phyloP scores from a whole-genome alignment of 768 basidiomycete species.

The Atractiella rhizophila region DNA sequence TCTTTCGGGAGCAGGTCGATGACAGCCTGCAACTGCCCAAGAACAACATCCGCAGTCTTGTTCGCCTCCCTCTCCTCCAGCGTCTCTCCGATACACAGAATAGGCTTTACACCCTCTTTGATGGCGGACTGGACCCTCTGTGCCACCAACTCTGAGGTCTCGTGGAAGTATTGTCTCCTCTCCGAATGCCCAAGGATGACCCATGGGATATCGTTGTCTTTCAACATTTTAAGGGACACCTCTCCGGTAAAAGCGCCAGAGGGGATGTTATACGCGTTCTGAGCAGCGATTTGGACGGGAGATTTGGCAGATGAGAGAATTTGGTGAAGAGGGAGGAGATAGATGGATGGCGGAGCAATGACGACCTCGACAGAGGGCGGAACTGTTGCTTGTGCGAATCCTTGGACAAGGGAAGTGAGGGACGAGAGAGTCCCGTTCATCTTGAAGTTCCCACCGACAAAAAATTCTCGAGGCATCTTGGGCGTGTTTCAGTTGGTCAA shows the following conservation, averaged over 20 bases:
- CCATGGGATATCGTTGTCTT: conserved; percentile 60
- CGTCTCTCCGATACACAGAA: conserved; percentile 90
- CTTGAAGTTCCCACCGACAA: conserved; percentile 94
- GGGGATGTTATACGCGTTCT: conserved; percentile 65
- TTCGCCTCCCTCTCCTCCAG: conserved; percentile 59
- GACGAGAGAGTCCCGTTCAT: conserved; percentile 52
- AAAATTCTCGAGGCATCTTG: conserved; percentile 42
- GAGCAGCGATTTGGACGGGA: conserved; percentile 57
- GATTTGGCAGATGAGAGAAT: conserved; percentile 33
- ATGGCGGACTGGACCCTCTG: conserved; percentile 65
- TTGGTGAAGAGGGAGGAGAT: conserved; percentile 44
- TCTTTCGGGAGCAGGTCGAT: conserved; percentile 32
- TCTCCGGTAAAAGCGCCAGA: conserved; percentile 91
- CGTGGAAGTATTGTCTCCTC: conserved; percentile 74
- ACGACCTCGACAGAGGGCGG: conserved; percentile 44
- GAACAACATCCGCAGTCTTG: conserved; percentile 51
- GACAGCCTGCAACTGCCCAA: conserved; percentile 55
- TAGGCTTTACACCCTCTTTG: conserved; percentile 48
- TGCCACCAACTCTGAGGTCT: conserved; percentile 57
- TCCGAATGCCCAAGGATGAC: conserved; percentile 96
- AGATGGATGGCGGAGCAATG: conserved; percentile 70
- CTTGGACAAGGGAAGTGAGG: conserved; percentile 38
- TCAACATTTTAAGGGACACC: conserved; percentile 31
- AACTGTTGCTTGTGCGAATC: conserved; percentile 44
- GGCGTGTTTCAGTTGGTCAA: too few species aligned